Evolutionary conservation across 352 stramenopile genomes (phyloP), one percentile per base, ranked within the genome.

Genomic region (Globisporangium sylvaticum): DNA sequence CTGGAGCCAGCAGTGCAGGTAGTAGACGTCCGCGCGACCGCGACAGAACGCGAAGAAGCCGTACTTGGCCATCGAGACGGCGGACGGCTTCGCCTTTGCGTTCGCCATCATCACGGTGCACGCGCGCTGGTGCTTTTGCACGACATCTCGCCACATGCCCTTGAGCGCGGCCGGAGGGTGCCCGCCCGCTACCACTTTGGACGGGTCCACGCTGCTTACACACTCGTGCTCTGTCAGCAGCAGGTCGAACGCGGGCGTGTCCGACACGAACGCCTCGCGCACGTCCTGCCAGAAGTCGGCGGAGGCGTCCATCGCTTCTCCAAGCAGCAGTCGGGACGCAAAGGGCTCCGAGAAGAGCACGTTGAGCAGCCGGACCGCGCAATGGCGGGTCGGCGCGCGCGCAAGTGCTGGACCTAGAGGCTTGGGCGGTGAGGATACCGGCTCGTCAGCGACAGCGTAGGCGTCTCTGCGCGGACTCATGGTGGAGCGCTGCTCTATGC

Each of bases 1-100:
- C 31, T 50, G 20, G 20, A 61, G 55, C 55, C 32, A 61, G 55
- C 55, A 61, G 55, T 50, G 32, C 55, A 61, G 55, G 32, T 48
- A 61, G n/a, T 48, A 27, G 7, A 27, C 32, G 32, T 61, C 24
- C n/a, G 4, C 55, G 20, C 44, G n/a, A 0, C 55, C 55, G 3
- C n/a, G 31, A 7, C 32, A 48, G 32, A 61, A 61, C 20, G 25
- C 24, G n/a, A 50, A 48, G 34, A 61, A 61, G 32, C 32, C 32
- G 22, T 42, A 18, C 9, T 42, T 14, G 9, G 34, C 34, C 34
- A 15, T 42, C 12, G 34, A 15, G 34, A 56, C 3, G 4, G 50
- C n/a, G 3, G 25, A 9, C 37, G 4, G 37, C 22, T n/a, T 9
- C 50, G 15, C 3, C 9, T 42, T 42, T 12, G 50, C 10, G 10